Evolutionary conservation across 192 early-diverging fungal genomes (phyloP).

Genomic region (Backusella psychrophila): DNA sequence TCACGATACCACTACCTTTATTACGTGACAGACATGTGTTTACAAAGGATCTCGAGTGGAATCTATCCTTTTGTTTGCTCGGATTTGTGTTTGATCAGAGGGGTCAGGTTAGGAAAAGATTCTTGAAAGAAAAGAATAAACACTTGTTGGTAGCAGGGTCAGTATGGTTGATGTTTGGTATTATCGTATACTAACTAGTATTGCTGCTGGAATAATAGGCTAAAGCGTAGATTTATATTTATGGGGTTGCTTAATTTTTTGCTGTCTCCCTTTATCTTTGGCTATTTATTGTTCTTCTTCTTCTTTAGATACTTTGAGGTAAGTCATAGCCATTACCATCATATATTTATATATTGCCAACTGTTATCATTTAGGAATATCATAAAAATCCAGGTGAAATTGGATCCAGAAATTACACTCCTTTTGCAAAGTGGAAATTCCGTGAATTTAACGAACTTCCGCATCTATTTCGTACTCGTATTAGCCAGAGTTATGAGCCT

Average conservation of each 20-base stretch:
- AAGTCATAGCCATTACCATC: constrained; percentile 12
- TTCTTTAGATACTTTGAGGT: constrained; percentile 96
- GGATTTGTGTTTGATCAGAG: constrained; percentile 87
- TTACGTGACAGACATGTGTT: constrained; percentile 60
- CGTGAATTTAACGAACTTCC: constrained; percentile 98
- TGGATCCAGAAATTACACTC: constrained; percentile 78
- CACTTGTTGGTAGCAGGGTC: constrained; percentile 67
- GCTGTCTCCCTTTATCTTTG: constrained; percentile 85
- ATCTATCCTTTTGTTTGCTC: constrained; percentile 81
- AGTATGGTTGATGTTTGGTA: constrained; percentile 17
- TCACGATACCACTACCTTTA: constrained; percentile 67
- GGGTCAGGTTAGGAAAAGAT: constrained; percentile 78
- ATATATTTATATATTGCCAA: not conserved
- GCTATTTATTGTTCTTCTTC: constrained; percentile 76
- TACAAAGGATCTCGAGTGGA: constrained; percentile 92
- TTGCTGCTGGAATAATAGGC: constrained; percentile 20
- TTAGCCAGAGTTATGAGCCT: constrained; percentile 68
- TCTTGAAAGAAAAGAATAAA: constrained; percentile 72
- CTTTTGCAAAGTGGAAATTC: constrained; percentile 89
- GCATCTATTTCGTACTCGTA: constrained; percentile 78
- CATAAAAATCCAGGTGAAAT: constrained; percentile 81
- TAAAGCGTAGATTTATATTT: constrained; percentile 77
- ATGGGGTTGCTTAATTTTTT: constrained; percentile 87
- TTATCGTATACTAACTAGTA: constrained; percentile 3
- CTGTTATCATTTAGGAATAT: constrained; percentile 52